phyloP scores from a whole-genome alignment of 257 asterid species.

The Cinchona pubescens region DNA sequence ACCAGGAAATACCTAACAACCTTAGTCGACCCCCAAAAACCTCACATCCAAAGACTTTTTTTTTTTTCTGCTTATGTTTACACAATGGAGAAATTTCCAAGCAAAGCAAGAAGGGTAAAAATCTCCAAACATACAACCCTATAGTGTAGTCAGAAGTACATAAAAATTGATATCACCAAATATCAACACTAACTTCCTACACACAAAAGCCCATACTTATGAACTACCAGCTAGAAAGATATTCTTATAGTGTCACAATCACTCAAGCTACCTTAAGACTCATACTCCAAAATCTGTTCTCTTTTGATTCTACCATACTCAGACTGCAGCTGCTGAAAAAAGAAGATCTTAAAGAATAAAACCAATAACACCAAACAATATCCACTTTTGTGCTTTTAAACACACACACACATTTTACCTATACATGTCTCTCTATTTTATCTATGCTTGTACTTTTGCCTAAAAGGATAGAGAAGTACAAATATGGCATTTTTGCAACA shows the following conservation, averaged over 20 bases:
- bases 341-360: neutral
- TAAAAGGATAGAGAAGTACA: neutral
- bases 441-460: neutral
- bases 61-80: too few species aligned
- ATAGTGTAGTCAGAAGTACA: neutral
- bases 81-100: too few species aligned
- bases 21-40: too few species aligned
- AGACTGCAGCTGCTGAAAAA: neutral
- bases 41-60: too few species aligned
- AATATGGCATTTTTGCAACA: neutral
- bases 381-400: too few species aligned
- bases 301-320: neutral
- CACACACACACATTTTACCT: too few species aligned
- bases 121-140: neutral
- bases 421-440: too few species aligned
- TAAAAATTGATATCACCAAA: too few species aligned
- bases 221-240: neutral
- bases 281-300: neutral
- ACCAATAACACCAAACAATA: too few species aligned
- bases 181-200: too few species aligned
- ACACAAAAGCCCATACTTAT: neutral
- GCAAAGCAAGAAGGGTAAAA: too few species aligned
- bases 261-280: neutral
- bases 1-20: too few species aligned
- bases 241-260: neutral